Evolutionary conservation across 768 basidiomycete genomes (phyloP).

Genomic region (Saitozyma sp.): DNA sequence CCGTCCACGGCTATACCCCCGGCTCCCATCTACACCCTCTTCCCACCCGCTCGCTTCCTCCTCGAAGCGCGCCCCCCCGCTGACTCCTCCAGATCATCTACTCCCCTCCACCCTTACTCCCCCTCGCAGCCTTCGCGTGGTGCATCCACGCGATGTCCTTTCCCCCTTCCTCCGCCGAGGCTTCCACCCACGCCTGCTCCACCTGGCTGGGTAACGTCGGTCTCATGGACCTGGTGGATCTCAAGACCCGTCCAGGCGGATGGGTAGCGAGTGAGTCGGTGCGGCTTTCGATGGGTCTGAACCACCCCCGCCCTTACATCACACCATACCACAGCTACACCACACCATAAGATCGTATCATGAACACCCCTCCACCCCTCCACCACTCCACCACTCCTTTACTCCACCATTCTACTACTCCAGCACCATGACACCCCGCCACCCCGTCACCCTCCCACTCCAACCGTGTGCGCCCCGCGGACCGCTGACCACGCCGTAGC

Average conservation of each 20-base stretch:
- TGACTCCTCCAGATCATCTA: constrained; percentile 36
- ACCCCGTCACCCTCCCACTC: background rate
- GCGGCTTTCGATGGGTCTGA: background rate
- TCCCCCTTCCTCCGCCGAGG: constrained; percentile 9
- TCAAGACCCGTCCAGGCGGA: constrained; percentile 35
- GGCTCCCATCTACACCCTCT: background rate
- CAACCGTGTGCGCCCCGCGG: no score
- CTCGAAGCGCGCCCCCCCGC: no score
- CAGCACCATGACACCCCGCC: background rate
- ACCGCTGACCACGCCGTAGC: constrained; percentile 18
- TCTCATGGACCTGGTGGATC: constrained; percentile 37
- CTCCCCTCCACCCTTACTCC: constrained; percentile 43
- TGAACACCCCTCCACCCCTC: no score
- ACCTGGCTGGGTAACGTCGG: constrained; percentile 47
- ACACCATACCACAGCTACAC: no score
- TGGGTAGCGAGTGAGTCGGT: constrained; percentile 48
- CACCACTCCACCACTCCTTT: no score
- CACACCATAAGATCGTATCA: no score
- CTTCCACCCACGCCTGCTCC: constrained; percentile 5
- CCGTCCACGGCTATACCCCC: no score
- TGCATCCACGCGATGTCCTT: constrained; percentile 41
- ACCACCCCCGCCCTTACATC: background rate
- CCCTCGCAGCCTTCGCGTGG: constrained; percentile 46
- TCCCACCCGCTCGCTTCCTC: background rate
- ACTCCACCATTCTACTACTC: background rate